These are phyloP conservation scores for Fagus sylvatica DNA, from an alignment of 306 rosid genomes.

Conservation along the genomic window DNA sequence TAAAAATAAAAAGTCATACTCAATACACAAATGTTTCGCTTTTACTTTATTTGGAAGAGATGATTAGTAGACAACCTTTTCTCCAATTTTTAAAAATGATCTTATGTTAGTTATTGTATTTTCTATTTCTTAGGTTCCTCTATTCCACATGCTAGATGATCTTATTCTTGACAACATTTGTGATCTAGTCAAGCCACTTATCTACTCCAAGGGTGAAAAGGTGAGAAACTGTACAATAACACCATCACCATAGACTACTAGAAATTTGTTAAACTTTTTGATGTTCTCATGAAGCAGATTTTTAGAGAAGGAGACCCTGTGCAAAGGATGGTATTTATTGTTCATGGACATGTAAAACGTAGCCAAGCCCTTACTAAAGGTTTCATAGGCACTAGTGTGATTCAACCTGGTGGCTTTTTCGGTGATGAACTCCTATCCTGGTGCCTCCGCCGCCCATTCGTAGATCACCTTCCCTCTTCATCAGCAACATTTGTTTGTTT, in stretches of 20 bases:
- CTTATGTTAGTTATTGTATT: not conserved
- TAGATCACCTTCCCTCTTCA: constrained; percentile 32
- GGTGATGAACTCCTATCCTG: constrained; percentile 48
- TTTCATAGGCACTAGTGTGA: constrained; percentile 22
- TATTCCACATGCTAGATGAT: constrained; percentile 38
- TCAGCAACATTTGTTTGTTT: constrained; percentile 33
- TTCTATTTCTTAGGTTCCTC: constrained; percentile 28
- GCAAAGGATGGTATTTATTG: constrained; percentile 39
- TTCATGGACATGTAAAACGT: constrained; percentile 27
- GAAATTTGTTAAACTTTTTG: not conserved
- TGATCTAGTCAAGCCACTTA: constrained; percentile 29
- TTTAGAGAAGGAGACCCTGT: constrained; percentile 47
- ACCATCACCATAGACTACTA: not conserved
- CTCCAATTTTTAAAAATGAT: not conserved
- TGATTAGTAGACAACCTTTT: too few species aligned
- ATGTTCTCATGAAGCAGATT: constrained; percentile 9
- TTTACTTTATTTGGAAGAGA: too few species aligned
- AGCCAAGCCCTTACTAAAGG: constrained; percentile 41
- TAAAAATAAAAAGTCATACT: too few species aligned
- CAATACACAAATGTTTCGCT: too few species aligned
- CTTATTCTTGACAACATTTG: constrained; percentile 42
- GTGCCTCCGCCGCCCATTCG: constrained; percentile 36
- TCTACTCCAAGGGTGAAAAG: constrained; percentile 43
- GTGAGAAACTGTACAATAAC: constrained; percentile 4
- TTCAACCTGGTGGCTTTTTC: constrained; percentile 34